Base-by-base conservation (phyloP, 2,329 filamentous ascomycete species). In the Samsoniella hepiali region DNA sequence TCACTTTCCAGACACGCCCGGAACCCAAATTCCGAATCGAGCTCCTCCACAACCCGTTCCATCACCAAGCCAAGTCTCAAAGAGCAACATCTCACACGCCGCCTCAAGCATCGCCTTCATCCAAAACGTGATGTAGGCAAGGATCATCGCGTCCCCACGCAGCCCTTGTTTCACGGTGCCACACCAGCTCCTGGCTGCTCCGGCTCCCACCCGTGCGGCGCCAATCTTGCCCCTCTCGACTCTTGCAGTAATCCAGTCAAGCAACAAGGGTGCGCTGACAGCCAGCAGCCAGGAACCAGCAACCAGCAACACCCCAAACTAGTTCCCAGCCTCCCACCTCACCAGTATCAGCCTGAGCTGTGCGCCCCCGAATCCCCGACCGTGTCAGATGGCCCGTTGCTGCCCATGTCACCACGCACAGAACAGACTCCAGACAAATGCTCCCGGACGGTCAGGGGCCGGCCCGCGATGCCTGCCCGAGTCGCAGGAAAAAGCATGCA, bases 41-140 rank as follows among this genome's bases (percentile, higher is more conserved):
- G 7, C 45, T 42, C 11, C 7, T 22, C 13, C 36, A 29, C 9
- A 34, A 36, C 13, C 27, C 45, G 13, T 44, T 44, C 38, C 6
- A 61, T 61, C 49, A 31, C 58, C 22, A 22, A 38, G 22, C 29
- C n/a, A 1, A 47, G 17, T 42, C 10, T 53, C 58, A 31, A 51
- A 36, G 9, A 51, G 45, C 58, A 15, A 8, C 47, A 32, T 58
- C 45, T 29, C 44, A 32, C 22, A 60, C 34, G 36, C 50, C 29
- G 27, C 34, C n/a, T 9, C 44, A 6, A 36, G 36, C 29, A 60
- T 60, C 47, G 58, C 49, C 40, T 54, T 53, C 15, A 47, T 54
- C 49, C 58, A 61, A 61, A 54, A 61, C 58, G 47, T 45, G 58
- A 61, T 54, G 58, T 49, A 61, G 49, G 49, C 49, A 54, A 27